Percentiles rank a stretch among this genome's conserved stretches.
Evolutionary conservation across 768 basidiomycete species (phyloP).

Genomic region (Mycena alexandri): DNA sequence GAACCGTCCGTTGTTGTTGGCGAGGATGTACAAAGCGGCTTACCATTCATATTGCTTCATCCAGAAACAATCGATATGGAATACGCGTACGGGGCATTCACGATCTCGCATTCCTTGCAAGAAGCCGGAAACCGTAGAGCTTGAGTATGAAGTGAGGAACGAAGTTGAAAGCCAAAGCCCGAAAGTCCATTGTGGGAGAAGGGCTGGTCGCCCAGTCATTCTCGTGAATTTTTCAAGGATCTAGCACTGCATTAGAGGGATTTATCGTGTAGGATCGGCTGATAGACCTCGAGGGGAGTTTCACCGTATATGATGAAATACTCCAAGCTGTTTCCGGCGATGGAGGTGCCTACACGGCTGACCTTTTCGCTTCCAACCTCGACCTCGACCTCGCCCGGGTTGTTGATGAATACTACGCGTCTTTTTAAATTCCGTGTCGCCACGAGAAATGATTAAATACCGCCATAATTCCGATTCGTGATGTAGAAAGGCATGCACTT

Average conservation of each 20-base stretch:
- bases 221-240: slow-evolving; percentile 73
- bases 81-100: slow-evolving; percentile 73
- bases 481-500: slow-evolving; percentile 79
- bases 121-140: slow-evolving; percentile 76
- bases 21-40: slow-evolving; percentile 22
- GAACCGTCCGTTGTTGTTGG: slow-evolving; percentile 38
- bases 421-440: neutral
- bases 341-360: slow-evolving; percentile 72
- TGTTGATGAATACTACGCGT: slow-evolving; percentile 72
- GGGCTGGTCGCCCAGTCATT: slow-evolving; percentile 74
- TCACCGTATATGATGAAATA: slow-evolving; percentile 81
- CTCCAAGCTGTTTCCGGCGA: slow-evolving; percentile 73
- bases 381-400: slow-evolving; percentile 81
- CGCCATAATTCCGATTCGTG: slow-evolving; percentile 76
- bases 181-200: slow-evolving; percentile 81
- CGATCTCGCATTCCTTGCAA: slow-evolving; percentile 78
- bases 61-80: slow-evolving; percentile 85
- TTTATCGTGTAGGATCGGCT: neutral
- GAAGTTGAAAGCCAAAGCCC: slow-evolving; percentile 85
- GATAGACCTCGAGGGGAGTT: slow-evolving; percentile 71
- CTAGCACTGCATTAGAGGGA: slow-evolving; percentile 42
- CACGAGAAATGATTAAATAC: slow-evolving; percentile 7
- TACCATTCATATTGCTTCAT: slow-evolving; percentile 80
- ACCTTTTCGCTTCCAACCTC: slow-evolving; percentile 79
- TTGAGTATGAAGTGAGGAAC: slow-evolving; percentile 79